Evolutionary conservation across 176 grass and related monocot genomes (phyloP).

Genomic region (Triticum urartu): DNA sequence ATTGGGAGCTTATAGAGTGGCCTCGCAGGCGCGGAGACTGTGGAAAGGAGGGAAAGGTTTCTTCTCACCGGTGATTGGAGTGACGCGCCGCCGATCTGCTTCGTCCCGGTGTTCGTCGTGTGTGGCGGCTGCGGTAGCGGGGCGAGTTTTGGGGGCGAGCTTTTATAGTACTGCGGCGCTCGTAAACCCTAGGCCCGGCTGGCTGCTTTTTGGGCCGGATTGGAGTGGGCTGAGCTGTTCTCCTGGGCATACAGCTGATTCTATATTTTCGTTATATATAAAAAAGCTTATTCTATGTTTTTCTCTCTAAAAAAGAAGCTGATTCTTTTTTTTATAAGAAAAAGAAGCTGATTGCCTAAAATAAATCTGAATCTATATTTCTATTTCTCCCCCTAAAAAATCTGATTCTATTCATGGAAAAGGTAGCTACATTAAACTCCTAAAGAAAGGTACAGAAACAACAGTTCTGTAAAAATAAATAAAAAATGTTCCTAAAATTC

Average conservation of each 20-base stretch:
- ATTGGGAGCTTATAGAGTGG: neutral
- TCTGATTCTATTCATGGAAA: too few relatives aligned
- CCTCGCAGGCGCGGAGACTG: neutral
- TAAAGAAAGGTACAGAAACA: too few relatives aligned
- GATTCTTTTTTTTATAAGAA: too few relatives aligned
- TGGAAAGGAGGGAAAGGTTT: neutral
- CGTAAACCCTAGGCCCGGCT: conserved; percentile 35
- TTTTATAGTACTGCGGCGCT: conserved; percentile 10
- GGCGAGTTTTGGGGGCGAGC: neutral
- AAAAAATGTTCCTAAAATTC: too few relatives aligned
- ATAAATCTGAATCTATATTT: neutral
- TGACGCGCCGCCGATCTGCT: conserved; percentile 16
- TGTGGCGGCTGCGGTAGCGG: conserved; percentile 4
- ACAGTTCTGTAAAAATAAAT: too few relatives aligned
- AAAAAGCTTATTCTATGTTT: too few relatives aligned
- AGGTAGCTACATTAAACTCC: too few relatives aligned
- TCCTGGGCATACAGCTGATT: neutral
- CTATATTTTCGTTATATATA: too few relatives aligned
- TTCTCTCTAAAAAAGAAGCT: too few relatives aligned
- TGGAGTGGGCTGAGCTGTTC: neutral
- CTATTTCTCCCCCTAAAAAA: neutral
- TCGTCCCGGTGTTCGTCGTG: neutral
- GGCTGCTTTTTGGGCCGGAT: neutral
- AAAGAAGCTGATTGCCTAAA: too few relatives aligned
- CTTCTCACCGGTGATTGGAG: conserved; percentile 15